phyloP scores from a whole-genome alignment of 768 basidiomycete genomes.

The Suillus occidentalis region DNA sequence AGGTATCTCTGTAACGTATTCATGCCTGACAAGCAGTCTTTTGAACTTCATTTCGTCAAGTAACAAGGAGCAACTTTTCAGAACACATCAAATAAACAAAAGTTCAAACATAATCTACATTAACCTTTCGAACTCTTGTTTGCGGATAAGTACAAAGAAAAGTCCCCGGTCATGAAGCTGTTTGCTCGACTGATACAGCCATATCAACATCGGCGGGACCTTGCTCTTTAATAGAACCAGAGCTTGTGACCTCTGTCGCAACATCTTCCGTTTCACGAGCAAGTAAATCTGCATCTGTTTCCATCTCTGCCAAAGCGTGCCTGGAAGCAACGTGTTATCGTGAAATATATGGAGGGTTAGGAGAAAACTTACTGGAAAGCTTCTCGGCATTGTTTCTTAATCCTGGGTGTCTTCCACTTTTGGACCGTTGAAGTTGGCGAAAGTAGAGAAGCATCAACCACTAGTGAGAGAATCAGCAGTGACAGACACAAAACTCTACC shows the following conservation, averaged over 20 bases:
- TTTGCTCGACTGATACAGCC: not conserved
- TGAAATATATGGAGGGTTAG: not conserved
- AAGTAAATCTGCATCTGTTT: conserved; percentile 32
- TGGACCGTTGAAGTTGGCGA: conserved; percentile 50
- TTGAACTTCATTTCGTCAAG: not conserved
- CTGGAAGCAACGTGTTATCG: conserved; percentile 23
- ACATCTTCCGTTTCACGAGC: conserved; percentile 7
- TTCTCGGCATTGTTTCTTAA: conserved; percentile 55
- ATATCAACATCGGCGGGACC: not conserved
- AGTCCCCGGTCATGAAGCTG: not conserved
- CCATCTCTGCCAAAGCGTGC: conserved; percentile 48
- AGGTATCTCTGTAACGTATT: not conserved
- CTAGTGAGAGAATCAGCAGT: conserved; percentile 36
- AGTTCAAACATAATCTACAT: not conserved
- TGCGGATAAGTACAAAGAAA: not conserved
- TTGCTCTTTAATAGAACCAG: conserved; percentile 1
- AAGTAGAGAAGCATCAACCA: conserved; percentile 63
- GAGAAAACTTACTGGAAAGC: conserved; percentile 57
- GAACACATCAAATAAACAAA: not conserved
- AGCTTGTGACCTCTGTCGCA: conserved; percentile 4
- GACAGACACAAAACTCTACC: not conserved
- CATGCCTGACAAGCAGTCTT: not conserved
- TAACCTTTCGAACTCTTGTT: not conserved
- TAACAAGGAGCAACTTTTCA: not conserved
- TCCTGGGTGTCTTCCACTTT: conserved; percentile 55